Evolutionary conservation across 2,329 filamentous ascomycete species (phyloP).

Genomic region (Diaporthe sp.): DNA sequence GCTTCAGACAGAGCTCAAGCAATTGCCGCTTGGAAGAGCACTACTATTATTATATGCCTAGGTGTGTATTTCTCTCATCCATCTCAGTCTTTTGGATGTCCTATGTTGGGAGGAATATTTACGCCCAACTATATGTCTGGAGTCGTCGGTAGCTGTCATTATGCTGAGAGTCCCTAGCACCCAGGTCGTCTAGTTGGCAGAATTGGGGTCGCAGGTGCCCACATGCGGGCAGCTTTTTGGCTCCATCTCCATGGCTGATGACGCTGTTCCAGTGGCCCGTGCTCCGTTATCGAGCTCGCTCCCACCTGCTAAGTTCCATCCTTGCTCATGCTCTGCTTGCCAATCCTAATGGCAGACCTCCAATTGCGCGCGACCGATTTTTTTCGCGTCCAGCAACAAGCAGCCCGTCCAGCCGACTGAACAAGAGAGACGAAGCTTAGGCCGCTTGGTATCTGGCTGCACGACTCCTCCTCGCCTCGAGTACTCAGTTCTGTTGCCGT

Average conservation of each 20-base stretch:
- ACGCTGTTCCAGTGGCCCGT: conserved; percentile 27
- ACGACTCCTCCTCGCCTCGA: conserved; percentile 11
- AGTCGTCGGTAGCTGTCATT: too few species aligned
- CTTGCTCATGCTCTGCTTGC: conserved; percentile 28
- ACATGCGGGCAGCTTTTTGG: conserved; percentile 17
- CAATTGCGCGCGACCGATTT: conserved; percentile 37
- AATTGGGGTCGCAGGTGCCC: conserved; percentile 8
- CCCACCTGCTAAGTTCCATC: conserved; percentile 23
- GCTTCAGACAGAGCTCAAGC: neutral
- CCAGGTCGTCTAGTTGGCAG: neutral
- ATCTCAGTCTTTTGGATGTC: neutral
- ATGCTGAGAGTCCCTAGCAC: too few species aligned
- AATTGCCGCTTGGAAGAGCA: neutral
- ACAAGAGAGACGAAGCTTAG: conserved; percentile 22
- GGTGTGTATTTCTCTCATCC: neutral
- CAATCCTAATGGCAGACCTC: conserved; percentile 32
- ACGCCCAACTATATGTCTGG: neutral
- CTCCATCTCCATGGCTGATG: conserved; percentile 11
- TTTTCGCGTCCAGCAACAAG: conserved; percentile 34
- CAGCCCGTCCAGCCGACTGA: conserved; percentile 17
- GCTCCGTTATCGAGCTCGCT: conserved; percentile 18
- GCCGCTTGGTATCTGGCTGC: conserved; percentile 11
- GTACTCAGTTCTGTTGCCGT: conserved; percentile 12
- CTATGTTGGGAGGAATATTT: neutral
- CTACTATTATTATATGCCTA: neutral